Evolutionary conservation across 192 early-diverging fungal species (phyloP).

Genomic region (Globomyces pollinis-pini): DNA sequence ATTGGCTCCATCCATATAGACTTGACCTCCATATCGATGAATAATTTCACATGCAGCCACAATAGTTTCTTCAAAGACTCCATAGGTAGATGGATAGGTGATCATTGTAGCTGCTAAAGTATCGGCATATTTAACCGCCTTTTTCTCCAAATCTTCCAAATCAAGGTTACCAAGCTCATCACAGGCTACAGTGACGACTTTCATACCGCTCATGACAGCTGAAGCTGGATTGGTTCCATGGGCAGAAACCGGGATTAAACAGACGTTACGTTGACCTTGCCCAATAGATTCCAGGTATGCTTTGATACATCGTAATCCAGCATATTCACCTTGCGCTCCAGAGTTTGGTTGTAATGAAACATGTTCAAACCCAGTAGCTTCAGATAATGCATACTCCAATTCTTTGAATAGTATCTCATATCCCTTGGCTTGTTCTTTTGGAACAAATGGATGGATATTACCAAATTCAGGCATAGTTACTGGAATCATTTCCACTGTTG

Average conservation of each 20-base stretch:
- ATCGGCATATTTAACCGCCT: conserved; percentile 83
- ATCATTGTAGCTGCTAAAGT: conserved; percentile 93
- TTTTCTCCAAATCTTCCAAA: conserved; percentile 76
- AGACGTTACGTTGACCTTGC: conserved; percentile 79
- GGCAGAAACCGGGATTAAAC: conserved; percentile 96
- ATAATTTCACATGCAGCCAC: conserved; percentile 83
- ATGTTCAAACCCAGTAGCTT: conserved; percentile 91
- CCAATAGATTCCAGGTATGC: conserved; percentile 86
- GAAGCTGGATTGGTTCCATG: conserved; percentile 99
- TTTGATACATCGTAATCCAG: conserved; percentile 88
- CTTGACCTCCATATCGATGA: conserved; percentile 91
- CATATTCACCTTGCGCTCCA: conserved; percentile 98
- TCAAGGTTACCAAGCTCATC: conserved; percentile 88
- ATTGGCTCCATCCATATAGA: conserved; percentile 91
- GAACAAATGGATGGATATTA: conserved; percentile 94
- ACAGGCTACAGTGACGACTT: conserved; percentile 90
- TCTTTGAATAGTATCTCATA: conserved; percentile 84
- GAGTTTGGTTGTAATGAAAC: conserved; percentile 97
- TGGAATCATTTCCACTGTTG: conserved; percentile 99
- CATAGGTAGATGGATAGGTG: conserved; percentile 98
- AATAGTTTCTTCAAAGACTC: conserved; percentile 92
- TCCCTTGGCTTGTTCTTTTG: conserved; percentile 86
- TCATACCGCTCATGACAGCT: conserved; percentile 93
- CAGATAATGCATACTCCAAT: conserved; percentile 77
- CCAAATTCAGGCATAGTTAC: conserved; percentile 97